Percentiles rank a stretch among this genome's conserved stretches.
phyloP scores from a whole-genome alignment of 306 rosid genomes.

The Gastrolobium bilobum region DNA sequence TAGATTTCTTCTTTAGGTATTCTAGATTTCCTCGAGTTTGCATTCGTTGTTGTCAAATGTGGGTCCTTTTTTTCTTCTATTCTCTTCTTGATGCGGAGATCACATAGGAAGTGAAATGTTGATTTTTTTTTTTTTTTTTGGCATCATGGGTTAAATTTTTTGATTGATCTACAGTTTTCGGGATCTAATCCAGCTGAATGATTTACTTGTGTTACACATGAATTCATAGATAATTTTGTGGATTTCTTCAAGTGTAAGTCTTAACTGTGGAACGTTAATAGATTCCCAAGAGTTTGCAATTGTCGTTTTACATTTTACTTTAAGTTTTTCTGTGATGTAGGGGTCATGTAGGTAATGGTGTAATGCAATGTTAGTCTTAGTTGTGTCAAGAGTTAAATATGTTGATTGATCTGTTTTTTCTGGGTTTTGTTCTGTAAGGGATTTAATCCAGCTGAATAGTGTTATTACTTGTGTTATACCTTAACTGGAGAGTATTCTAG shows the following conservation, averaged over 20 bases:
- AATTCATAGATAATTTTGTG: background rate
- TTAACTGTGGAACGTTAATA: conserved; percentile 13
- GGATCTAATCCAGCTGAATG: conserved; percentile 32
- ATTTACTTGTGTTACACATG: background rate
- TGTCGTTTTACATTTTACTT: background rate
- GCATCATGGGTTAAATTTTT: background rate
- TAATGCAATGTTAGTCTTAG: conserved; percentile 44
- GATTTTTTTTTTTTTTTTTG: background rate
- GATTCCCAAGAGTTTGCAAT: conserved; percentile 24
- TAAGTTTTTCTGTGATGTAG: background rate
- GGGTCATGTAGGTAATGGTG: conserved; percentile 16
- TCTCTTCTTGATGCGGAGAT: background rate
- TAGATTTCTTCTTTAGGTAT: background rate
- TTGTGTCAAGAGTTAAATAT: conserved; percentile 10
- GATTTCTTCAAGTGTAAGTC: conserved; percentile 30
- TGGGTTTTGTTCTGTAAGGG: conserved; percentile 21
- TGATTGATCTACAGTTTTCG: conserved; percentile 10
- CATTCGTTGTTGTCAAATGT: conserved; percentile 2
- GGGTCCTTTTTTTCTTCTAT: background rate
- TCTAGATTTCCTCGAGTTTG: conserved; percentile 24
- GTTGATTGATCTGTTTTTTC: conserved; percentile 21
- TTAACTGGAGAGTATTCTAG: conserved; percentile 32
- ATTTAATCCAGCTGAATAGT: conserved; percentile 44
- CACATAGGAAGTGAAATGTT: background rate
- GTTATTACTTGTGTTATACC: conserved; percentile 15